Percentiles rank a stretch among this genome's conserved stretches.
These are phyloP conservation scores for Eucommia ulmoides DNA, from an alignment of 257 asterid species.

Conservation along the genomic window DNA sequence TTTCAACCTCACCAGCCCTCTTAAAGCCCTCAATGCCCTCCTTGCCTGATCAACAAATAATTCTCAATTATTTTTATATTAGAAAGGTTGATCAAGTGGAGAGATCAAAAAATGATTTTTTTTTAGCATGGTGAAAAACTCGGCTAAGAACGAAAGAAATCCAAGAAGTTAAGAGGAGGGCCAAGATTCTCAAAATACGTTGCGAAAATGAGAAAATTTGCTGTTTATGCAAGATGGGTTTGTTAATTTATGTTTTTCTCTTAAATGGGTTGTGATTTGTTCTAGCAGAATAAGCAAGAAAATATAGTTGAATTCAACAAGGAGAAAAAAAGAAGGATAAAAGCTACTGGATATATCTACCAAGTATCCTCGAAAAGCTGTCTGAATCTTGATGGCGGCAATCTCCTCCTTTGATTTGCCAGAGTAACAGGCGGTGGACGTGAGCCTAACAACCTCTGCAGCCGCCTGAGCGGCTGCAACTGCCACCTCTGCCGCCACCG, in stretches of 20 bases:
- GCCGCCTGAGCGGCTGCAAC: slow-evolving; percentile 83
- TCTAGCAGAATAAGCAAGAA: too few relatives aligned
- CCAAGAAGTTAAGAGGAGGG: too few relatives aligned
- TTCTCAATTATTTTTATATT: background rate
- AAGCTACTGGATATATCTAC: too few relatives aligned
- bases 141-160: background rate
- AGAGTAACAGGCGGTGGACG: slow-evolving; percentile 29
- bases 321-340: slow-evolving; percentile 1
- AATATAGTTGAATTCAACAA: too few relatives aligned
- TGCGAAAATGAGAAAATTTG: too few relatives aligned
- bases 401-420: slow-evolving; percentile 49
- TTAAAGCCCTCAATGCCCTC: slow-evolving; percentile 53
- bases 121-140: background rate
- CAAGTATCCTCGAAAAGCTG: slow-evolving; percentile 67
- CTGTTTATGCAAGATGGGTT: too few relatives aligned
- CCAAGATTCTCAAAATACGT: too few relatives aligned
- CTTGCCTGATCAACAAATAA: slow-evolving; percentile 33
- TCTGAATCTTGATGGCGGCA: slow-evolving; percentile 62
- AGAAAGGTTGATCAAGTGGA: background rate
- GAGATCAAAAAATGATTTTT: background rate
- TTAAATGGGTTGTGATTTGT: too few relatives aligned
- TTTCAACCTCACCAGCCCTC: slow-evolving; percentile 61
- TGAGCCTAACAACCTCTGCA: slow-evolving; percentile 71
- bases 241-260: too few relatives aligned
- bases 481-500: slow-evolving; percentile 85